Evolutionary conservation across 768 basidiomycete genomes (phyloP).

Genomic region (Termitomyces sp.): DNA sequence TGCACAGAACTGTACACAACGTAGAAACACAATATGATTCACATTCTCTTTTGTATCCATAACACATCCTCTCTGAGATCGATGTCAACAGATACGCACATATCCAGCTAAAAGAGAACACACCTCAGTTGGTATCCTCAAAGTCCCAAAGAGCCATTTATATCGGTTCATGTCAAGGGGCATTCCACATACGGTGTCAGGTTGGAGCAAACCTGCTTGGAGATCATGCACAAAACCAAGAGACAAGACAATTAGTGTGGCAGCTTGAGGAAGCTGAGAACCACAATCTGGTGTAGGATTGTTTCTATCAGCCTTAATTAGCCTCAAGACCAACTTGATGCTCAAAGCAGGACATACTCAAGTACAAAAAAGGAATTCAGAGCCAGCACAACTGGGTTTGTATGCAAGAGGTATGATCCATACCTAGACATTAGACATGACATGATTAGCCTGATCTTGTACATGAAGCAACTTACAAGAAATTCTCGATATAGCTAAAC

Average conservation of each 20-base stretch:
- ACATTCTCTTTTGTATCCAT: constrained; percentile 75
- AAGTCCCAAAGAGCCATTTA: constrained; percentile 81
- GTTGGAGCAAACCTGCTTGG: constrained; percentile 72
- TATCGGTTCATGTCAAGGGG: constrained; percentile 96
- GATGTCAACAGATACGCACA: not conserved
- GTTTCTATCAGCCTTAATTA: constrained; percentile 44
- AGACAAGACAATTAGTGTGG: constrained; percentile 82
- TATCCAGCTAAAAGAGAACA: not conserved
- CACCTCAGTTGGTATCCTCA: constrained; percentile 86
- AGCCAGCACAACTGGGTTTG: constrained; percentile 89
- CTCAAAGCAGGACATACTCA: constrained; percentile 52
- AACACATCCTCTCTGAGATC: constrained; percentile 67
- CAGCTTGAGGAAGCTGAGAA: constrained; percentile 82
- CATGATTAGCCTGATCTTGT: constrained; percentile 1
- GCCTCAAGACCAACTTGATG: not conserved
- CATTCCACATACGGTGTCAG: constrained; percentile 71
- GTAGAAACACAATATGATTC: constrained; percentile 78
- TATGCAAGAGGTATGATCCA: constrained; percentile 84
- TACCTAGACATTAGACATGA: constrained; percentile 64
- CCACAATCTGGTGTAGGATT: constrained; percentile 87
- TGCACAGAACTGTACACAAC: constrained; percentile 91
- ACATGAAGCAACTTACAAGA: no score
- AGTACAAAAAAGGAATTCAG: constrained; percentile 98
- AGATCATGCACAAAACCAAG: constrained; percentile 94
- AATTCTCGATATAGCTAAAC: no score